phyloP scores from a whole-genome alignment of 2,329 filamentous ascomycete genomes.

The Aureobasidium subglaciale region DNA sequence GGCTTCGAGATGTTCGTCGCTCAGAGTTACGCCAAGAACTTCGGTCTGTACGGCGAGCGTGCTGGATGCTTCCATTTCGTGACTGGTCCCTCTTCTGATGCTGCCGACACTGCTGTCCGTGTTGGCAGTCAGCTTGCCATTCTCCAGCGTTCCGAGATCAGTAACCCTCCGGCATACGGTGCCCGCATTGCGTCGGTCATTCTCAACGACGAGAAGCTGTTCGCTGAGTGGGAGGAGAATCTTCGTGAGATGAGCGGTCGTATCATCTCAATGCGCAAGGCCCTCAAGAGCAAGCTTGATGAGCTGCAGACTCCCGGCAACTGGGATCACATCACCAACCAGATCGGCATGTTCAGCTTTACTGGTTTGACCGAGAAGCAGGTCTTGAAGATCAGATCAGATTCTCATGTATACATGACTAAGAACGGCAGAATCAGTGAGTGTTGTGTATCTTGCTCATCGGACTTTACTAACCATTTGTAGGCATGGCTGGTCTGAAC shows the following conservation, averaged over 20 bases:
- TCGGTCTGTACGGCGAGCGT: conserved; percentile 89
- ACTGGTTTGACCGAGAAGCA: conserved; percentile 71
- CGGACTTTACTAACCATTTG: not conserved
- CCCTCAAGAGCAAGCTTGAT: conserved; percentile 72
- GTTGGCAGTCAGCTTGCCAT: conserved; percentile 86
- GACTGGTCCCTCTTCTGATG: conserved; percentile 62
- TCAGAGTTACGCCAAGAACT: conserved; percentile 50
- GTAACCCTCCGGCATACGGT: conserved; percentile 90
- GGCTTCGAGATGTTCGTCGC: conserved; percentile 63
- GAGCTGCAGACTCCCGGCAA: conserved; percentile 76
- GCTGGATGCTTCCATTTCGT: conserved; percentile 95
- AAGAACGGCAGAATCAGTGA: conserved; percentile 91
- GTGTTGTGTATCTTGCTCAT: not conserved
- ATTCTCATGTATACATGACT: conserved; percentile 80
- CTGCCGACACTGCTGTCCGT: conserved; percentile 51
- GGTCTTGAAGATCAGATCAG: conserved; percentile 61
- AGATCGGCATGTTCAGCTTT: conserved; percentile 99
- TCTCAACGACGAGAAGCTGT: conserved; percentile 74
- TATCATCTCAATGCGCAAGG: conserved; percentile 84
- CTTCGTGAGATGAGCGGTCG: conserved; percentile 89
- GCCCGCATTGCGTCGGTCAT: conserved; percentile 80
- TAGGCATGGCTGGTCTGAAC: conserved; percentile 85
- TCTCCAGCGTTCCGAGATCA: conserved; percentile 94
- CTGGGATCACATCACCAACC: conserved; percentile 96
- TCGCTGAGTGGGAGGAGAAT: conserved; percentile 88